phyloP scores from a whole-genome alignment of 805 yeast species.

The Wickerhamomyces strasburgensis region DNA sequence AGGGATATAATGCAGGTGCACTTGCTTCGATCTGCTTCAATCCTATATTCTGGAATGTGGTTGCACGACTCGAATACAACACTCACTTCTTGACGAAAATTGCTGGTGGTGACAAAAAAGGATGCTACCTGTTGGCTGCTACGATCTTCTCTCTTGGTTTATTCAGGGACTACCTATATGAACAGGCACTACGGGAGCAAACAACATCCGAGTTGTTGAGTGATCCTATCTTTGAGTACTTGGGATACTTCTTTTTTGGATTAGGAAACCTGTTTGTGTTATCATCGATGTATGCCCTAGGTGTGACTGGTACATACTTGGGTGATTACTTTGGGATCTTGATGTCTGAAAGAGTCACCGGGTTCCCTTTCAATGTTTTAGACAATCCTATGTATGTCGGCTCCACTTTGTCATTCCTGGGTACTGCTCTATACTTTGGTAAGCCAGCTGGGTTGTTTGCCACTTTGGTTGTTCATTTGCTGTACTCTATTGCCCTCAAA shows the following conservation, averaged over 20 bases:
- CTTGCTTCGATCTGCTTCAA: conserved; percentile 76
- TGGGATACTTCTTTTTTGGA: conserved; percentile 53
- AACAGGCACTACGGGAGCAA: conserved; percentile 67
- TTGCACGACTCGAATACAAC: conserved; percentile 78
- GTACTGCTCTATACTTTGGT: conserved; percentile 81
- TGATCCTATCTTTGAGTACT: conserved; percentile 35
- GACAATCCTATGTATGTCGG: conserved; percentile 98
- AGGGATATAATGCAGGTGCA: conserved; percentile 35
- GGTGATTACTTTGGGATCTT: conserved; percentile 97
- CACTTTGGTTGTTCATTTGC: conserved; percentile 64
- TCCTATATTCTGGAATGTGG: conserved; percentile 94
- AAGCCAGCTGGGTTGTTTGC: conserved; percentile 86
- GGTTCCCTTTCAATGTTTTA: conserved; percentile 87
- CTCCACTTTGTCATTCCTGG: conserved; percentile 82
- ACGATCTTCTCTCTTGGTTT: conserved; percentile 85
- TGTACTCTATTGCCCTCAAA: conserved; percentile 78
- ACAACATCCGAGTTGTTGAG: conserved; percentile 55
- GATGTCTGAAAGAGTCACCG: conserved; percentile 84
- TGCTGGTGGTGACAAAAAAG: conserved; percentile 61
- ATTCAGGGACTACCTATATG: conserved; percentile 69
- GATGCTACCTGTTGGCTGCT: conserved; percentile 80
- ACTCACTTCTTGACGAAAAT: conserved; percentile 72
- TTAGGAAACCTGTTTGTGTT: conserved; percentile 78
- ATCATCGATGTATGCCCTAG: conserved; percentile 85
- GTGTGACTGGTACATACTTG: conserved; percentile 92